phyloP scores from a whole-genome alignment of 2,329 filamentous ascomycete species.

The Aspergillus fischeri region DNA sequence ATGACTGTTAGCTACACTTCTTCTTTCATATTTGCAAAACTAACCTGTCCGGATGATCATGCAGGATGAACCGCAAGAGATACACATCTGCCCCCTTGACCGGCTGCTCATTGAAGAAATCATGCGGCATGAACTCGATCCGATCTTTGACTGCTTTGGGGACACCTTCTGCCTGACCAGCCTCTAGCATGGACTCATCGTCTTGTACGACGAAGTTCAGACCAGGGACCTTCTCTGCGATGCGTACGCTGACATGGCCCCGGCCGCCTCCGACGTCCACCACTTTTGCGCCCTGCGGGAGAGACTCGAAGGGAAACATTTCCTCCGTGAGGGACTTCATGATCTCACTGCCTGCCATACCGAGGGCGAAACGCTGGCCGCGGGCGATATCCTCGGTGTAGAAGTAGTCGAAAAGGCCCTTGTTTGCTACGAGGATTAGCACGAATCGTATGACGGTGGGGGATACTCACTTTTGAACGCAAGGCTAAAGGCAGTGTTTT shows the following conservation, averaged over 20 bases:
- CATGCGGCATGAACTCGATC: slow-evolving; percentile 11
- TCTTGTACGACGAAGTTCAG: slow-evolving; percentile 16
- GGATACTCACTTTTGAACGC: neutral
- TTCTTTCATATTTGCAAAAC: neutral
- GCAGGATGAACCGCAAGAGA: slow-evolving; percentile 20
- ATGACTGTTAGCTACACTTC: neutral
- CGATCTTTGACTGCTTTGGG: slow-evolving; percentile 2
- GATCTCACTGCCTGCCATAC: neutral
- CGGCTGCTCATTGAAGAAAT: slow-evolving; percentile 16
- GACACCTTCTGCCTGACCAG: slow-evolving; percentile 1
- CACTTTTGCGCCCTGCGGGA: neutral
- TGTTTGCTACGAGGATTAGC: neutral
- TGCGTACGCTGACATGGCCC: slow-evolving; percentile 11
- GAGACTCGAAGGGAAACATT: neutral
- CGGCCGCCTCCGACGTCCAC: slow-evolving; percentile 16
- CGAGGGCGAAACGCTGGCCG: neutral
- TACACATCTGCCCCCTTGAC: slow-evolving; percentile 18
- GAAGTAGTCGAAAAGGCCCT: neutral
- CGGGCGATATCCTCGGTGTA: neutral
- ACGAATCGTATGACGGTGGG: neutral
- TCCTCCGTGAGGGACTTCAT: neutral
- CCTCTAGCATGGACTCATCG: slow-evolving; percentile 6
- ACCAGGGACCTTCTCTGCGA: slow-evolving; percentile 9
- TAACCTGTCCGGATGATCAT: slow-evolving; percentile 14
- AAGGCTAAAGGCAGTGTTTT: neutral